phyloP scores from a whole-genome alignment of 2,329 filamentous ascomycete species.

The Pseudogymnoascus sp. region DNA sequence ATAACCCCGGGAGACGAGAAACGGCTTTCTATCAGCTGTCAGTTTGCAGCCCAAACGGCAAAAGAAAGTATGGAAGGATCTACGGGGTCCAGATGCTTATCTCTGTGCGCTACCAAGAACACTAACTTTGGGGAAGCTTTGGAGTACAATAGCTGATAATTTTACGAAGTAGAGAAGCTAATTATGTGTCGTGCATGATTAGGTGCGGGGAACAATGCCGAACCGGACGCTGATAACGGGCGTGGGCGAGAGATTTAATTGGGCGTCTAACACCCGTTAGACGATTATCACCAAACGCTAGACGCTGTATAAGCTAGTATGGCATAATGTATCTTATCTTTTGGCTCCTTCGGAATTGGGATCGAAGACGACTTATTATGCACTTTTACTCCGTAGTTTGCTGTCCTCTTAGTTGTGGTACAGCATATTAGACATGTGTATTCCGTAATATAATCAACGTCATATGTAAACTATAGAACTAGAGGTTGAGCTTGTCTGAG shows the following conservation, averaged over 20 bases:
- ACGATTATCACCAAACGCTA: conserved; percentile 1
- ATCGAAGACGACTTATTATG: background rate
- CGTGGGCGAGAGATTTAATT: background rate
- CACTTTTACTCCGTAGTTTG: background rate
- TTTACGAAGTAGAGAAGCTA: conserved; percentile 4
- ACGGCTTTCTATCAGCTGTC: background rate
- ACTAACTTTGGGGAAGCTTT: background rate
- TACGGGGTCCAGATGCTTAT: conserved; percentile 7
- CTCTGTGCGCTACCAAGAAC: background rate
- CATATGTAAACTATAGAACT: background rate
- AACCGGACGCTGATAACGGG: background rate
- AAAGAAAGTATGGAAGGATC: conserved; percentile 5
- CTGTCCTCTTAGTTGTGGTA: background rate
- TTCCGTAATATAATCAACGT: background rate
- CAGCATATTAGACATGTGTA: background rate
- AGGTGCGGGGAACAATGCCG: background rate
- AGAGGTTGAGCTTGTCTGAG: background rate
- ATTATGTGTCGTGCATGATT: conserved; percentile 2
- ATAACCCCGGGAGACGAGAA: background rate
- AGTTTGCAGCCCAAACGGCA: background rate
- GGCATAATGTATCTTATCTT: background rate
- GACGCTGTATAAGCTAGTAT: background rate
- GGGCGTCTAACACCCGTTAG: background rate
- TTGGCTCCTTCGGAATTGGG: background rate
- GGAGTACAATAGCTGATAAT: conserved; percentile 2